These are phyloP conservation scores for Rheum nobile DNA, from an alignment of 148 eudicot genomes.

Conservation along the genomic window DNA sequence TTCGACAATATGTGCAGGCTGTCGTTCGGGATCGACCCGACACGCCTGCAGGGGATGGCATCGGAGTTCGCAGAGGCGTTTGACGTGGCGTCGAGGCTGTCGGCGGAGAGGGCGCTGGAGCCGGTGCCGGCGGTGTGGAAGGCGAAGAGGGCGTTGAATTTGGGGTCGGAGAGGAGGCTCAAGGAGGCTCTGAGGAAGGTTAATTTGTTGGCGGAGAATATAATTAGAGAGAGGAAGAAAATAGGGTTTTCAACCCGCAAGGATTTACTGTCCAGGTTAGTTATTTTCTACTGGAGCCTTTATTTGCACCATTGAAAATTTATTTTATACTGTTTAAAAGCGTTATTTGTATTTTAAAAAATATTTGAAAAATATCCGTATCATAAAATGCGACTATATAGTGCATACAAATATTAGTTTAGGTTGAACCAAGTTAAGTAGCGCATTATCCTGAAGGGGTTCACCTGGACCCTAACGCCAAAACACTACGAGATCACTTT, in stretches of 20 bases:
- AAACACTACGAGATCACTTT: too few relatives aligned
- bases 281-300: too few relatives aligned
- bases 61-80: slow-evolving; percentile 36
- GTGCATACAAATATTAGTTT: too few relatives aligned
- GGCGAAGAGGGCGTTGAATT: slow-evolving; percentile 22
- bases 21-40: slow-evolving; percentile 39
- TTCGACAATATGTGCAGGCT: slow-evolving; percentile 36
- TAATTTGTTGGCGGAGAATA: slow-evolving; percentile 22
- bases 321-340: too few relatives aligned
- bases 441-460: too few relatives aligned
- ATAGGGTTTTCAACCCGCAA: slow-evolving; percentile 8
- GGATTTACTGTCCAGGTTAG: slow-evolving; percentile 34
- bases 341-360: too few relatives aligned
- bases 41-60: background rate
- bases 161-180: slow-evolving; percentile 37
- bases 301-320: too few relatives aligned
- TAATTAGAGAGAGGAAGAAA: slow-evolving; percentile 23
- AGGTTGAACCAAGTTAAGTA: too few relatives aligned
- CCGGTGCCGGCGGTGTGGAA: slow-evolving; percentile 33
- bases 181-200: slow-evolving; percentile 25
- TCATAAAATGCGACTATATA: too few relatives aligned
- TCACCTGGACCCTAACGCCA: too few relatives aligned
- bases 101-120: slow-evolving; percentile 31
- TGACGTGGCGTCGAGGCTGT: slow-evolving; percentile 34
- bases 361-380: too few relatives aligned